Base-by-base conservation (phyloP, 2,329 filamentous ascomycete genomes). In the Sclerotiophoma versabilis region DNA sequence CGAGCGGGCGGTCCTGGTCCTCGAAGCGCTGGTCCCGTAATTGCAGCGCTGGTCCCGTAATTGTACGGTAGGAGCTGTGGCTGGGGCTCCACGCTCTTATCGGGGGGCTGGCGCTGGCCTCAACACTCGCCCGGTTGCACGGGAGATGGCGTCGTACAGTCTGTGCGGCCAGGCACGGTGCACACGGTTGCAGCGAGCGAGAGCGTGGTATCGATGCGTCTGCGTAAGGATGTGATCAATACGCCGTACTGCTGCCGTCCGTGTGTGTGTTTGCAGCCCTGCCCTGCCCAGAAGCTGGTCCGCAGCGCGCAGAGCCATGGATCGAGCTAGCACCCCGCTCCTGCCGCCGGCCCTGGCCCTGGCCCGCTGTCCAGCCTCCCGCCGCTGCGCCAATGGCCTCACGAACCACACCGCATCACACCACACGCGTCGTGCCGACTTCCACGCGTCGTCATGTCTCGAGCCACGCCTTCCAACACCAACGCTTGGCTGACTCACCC, bases 71-170 rank as follows among this genome's bases (percentile, higher is more conserved):
- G n/a, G 43, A 33, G 44, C 46, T 36, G 51, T 54, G 51, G 51
- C 51, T 54, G 51, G 67, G 30, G 57, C 60, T 39, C 29, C 29
- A 20, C 33, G 49, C 37, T 44, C 41, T 48, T 52, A 48, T 49
- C 45, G 59, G 47, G 65, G 51, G 54, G 63, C 54, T 65, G 65
- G 63, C 62, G 53, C 2, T 15, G 58, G 55, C 1, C 17, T 9
- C 34, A 37, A 23, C 37, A 39, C 17, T 23, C 37, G 37, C 37
- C 14, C 34, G 20, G 51, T 54, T 54, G 45, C 27, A 25, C 39
- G 17, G 51, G 51, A 17, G 51, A 54, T 39, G 25, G 38, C 22
- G 51, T 54, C 15, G 46, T 29, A 54, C 51, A 41, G 49, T 27
- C 22, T 29, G 37, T 29, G 34, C 46, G 29, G 19, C 14, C 19